Evolutionary conservation across 2,329 filamentous ascomycete species (phyloP), one percentile per base, ranked within the genome.

Genomic region (Colletotrichum trifolii): DNA sequence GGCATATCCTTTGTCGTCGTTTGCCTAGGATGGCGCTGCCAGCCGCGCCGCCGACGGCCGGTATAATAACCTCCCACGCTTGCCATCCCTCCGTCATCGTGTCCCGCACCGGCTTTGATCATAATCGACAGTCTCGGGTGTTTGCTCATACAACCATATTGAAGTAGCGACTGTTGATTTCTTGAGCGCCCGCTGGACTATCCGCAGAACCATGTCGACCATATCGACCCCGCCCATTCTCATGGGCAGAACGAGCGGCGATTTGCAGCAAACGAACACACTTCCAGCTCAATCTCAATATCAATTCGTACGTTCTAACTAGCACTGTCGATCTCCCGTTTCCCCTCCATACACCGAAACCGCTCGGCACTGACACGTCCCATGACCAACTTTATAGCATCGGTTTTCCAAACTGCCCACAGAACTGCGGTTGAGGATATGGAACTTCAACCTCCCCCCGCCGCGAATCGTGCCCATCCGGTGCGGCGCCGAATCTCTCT

Each of bases 381-480:
- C 47, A 47, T 43, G 25, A 50, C 68, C 43, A 6, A 25, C 25
- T 25, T 5, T 25, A 25, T 67, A 85, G 83, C 76, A 73, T 49
- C 69, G 74, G 53, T 85, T 85, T 67, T 65, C 75, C 15, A 71
- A 70, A 46, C 79, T 85, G 1, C 83, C 83, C 2, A 69, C 77
- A 11, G 83, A 85, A 68, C 73, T 85, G 13, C 80, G 83, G 10
- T 72, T 83, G 33, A 79, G 77, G 60, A 82, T 85, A 53, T 85
- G 83, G 83, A 74, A 74, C 45, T 75, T 79, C 68, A 83, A 77
- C 68, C 72, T 82, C 15, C 79, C 81, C 1, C 70, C 72, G 12
- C 72, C 78, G 10, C 81, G 82, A 38, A 73, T 85, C 53, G 78
- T 85, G 34, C 76, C 80, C 2, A 72, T 83, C 36, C 75, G 73